phyloP scores from a whole-genome alignment of 257 asterid species.

The Petunia secreta region DNA sequence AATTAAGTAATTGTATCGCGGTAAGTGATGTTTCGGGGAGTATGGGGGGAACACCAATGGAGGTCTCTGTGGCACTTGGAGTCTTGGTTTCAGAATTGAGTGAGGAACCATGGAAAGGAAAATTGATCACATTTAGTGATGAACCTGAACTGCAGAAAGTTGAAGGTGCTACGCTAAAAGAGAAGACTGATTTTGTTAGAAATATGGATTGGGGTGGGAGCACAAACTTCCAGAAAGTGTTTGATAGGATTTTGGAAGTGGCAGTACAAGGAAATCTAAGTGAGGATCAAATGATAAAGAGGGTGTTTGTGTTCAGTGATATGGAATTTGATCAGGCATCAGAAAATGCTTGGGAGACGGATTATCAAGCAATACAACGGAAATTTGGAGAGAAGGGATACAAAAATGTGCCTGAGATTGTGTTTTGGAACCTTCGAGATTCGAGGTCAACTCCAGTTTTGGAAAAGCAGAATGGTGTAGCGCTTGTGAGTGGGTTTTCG shows the following conservation, averaged over 20 bases:
- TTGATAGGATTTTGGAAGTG: conserved; percentile 49
- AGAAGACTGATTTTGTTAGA: conserved; percentile 43
- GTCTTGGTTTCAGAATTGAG: conserved; percentile 53
- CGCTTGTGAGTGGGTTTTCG: conserved; percentile 63
- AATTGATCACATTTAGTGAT: conserved; percentile 52
- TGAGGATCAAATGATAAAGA: conserved; percentile 50
- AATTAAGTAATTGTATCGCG: conserved; percentile 53
- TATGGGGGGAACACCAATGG: conserved; percentile 58
- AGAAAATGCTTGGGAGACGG: conserved; percentile 50
- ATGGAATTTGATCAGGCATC: conserved; percentile 64
- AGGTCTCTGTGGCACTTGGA: conserved; percentile 59
- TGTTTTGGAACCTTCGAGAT: conserved; percentile 66
- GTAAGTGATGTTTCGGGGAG: conserved; percentile 62
- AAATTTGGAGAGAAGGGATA: conserved; percentile 55
- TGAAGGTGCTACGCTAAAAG: conserved; percentile 39
- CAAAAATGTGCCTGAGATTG: conserved; percentile 54
- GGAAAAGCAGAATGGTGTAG: conserved; percentile 56
- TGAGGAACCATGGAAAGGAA: conserved; percentile 69
- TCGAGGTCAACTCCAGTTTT: conserved; percentile 56
- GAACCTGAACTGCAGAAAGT: conserved; percentile 48
- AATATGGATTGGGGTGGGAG: conserved; percentile 46
- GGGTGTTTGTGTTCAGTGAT: conserved; percentile 59
- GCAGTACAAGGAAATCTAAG: conserved; percentile 41
- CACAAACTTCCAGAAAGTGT: conserved; percentile 55
- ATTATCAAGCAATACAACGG: conserved; percentile 54